Evolutionary conservation across 2,329 filamentous ascomycete genomes (phyloP).

Genomic region (Dothideomycetidae sp.): DNA sequence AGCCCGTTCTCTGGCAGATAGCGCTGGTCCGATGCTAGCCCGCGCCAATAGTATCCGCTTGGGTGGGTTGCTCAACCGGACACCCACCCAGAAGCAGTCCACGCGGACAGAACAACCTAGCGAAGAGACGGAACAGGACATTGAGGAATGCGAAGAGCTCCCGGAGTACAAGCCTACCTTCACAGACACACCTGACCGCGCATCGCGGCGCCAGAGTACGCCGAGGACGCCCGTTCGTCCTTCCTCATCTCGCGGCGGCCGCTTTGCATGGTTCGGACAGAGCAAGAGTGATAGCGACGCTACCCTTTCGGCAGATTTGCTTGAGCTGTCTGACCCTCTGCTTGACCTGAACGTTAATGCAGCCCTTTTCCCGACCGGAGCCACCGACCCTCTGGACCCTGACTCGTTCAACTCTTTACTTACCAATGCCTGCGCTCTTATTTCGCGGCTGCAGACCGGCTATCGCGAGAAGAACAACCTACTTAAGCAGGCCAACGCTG

Average conservation of each 20-base stretch:
- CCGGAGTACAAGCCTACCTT: constrained; percentile 24
- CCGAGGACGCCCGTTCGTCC: constrained; percentile 4
- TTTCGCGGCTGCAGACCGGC: constrained; percentile 41
- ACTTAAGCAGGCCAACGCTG: constrained; percentile 37
- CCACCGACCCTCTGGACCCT: constrained; percentile 34
- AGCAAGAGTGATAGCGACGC: constrained; percentile 10
- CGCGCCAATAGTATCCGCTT: constrained; percentile 8
- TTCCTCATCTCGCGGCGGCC: constrained; percentile 5
- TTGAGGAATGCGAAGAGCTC: constrained; percentile 20
- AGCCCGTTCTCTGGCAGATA: constrained; percentile 9
- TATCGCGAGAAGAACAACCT: constrained; percentile 39
- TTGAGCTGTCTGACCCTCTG: constrained; percentile 32
- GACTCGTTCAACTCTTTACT: constrained; percentile 44
- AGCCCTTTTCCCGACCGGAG: constrained; percentile 39
- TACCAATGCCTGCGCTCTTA: constrained; percentile 40
- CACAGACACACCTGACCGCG: constrained; percentile 15
- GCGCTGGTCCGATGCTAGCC: constrained; percentile 8
- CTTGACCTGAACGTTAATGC: constrained; percentile 40
- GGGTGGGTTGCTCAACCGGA: constrained; percentile 10
- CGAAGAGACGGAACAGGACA: constrained; percentile 13
- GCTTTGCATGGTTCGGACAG: constrained; percentile 21
- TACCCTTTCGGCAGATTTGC: constrained; percentile 8
- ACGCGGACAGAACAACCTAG: constrained; percentile 5
- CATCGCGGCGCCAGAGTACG: constrained; percentile 1
- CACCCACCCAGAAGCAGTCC: constrained; percentile 4